Evolutionary conservation across 306 rosid genomes (phyloP).

Genomic region (Malus sieversii): DNA sequence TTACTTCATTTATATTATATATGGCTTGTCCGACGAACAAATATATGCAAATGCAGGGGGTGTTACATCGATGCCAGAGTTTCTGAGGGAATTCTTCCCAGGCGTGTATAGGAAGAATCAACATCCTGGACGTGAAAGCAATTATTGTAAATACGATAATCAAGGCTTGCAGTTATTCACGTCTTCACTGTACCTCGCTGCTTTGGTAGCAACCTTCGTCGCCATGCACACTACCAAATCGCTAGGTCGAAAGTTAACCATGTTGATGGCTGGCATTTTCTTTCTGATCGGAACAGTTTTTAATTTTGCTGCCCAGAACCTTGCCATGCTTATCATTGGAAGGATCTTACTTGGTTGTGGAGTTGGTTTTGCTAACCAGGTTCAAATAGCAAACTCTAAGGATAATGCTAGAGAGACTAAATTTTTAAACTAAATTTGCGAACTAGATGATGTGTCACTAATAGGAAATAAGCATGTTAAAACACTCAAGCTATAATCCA

Average conservation of each 20-base stretch:
- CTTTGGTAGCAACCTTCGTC: slow-evolving; percentile 36
- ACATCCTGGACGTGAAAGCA: slow-evolving; percentile 21
- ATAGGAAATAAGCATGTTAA: no score
- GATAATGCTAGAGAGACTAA: no score
- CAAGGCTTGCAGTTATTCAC: slow-evolving; percentile 50
- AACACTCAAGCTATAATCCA: no score
- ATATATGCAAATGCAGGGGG: slow-evolving; percentile 35
- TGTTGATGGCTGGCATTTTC: slow-evolving; percentile 51
- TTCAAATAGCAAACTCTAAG: background rate
- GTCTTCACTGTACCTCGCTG: slow-evolving; percentile 52
- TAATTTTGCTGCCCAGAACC: slow-evolving; percentile 41
- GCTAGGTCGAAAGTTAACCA: slow-evolving; percentile 47
- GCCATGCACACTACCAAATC: slow-evolving; percentile 42
- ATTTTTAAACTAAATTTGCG: no score
- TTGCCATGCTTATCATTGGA: slow-evolving; percentile 58
- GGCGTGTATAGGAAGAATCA: slow-evolving; percentile 23
- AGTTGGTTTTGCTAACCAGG: slow-evolving; percentile 71
- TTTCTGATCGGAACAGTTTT: slow-evolving; percentile 41
- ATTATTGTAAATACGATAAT: slow-evolving; percentile 59
- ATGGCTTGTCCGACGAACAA: background rate
- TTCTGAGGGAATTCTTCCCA: slow-evolving; percentile 49
- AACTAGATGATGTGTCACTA: no score
- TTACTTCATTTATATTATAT: no score
- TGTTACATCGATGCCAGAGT: slow-evolving; percentile 40
- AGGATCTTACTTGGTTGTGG: slow-evolving; percentile 64